These are phyloP conservation scores for Bonia amplexicaulis DNA, from an alignment of 176 grass and related monocot species.

Conservation along the genomic window DNA sequence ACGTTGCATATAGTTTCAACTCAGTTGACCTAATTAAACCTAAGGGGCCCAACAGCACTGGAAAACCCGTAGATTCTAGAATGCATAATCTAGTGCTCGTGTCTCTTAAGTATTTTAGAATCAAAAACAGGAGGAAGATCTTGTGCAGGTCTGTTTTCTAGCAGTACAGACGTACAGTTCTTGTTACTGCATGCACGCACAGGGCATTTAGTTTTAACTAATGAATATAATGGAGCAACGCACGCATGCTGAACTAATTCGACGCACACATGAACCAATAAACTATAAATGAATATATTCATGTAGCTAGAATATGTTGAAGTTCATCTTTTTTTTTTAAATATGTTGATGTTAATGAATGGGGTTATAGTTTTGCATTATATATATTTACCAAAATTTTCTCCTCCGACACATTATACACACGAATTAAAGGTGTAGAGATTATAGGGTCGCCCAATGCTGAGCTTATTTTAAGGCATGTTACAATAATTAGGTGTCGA, in stretches of 20 bases:
- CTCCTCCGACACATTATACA: background rate
- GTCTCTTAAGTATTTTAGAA: background rate
- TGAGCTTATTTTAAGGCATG: conserved; percentile 53
- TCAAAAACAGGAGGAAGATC: background rate
- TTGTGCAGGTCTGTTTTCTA: background rate
- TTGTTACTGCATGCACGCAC: background rate
- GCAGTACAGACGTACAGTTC: background rate
- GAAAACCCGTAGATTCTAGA: conserved; percentile 45
- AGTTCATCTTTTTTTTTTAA: background rate
- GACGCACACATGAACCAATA: background rate
- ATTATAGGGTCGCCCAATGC: background rate
- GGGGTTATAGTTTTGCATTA: background rate
- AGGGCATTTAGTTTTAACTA: background rate
- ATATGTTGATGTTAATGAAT: background rate
- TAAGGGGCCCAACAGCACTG: conserved; percentile 46
- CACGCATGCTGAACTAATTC: background rate
- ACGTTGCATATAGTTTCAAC: conserved; percentile 13
- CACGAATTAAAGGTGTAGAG: background rate
- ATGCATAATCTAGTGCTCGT: background rate
- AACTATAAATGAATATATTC: background rate
- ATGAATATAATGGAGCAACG: background rate
- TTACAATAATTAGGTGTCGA: conserved; percentile 43
- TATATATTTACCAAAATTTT: background rate
- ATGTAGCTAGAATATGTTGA: background rate
- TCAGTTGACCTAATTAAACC: conserved; percentile 24